A percentile compares a stretch with the other conserved stretches of the same genome.
Conservation (phyloP, 2,329 filamentous ascomycete genomes). For the Colletotrichum lindemuthianum region DNA sequence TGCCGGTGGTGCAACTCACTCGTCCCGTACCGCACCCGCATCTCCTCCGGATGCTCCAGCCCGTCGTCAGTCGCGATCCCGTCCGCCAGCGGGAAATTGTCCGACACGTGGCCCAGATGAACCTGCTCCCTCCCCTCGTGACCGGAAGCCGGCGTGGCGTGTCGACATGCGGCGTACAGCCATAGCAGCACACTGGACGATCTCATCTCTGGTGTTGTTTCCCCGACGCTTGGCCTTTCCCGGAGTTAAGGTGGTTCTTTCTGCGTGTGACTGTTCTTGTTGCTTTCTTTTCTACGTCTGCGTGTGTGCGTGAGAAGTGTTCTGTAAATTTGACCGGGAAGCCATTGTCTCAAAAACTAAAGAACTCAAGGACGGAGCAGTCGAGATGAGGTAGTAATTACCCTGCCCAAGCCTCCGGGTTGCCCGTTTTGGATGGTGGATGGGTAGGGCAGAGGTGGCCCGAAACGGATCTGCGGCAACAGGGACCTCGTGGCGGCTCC, state of each 20-base stretch:
- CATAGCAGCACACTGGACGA: conserved; percentile 21
- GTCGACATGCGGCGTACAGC: conserved; percentile 16
- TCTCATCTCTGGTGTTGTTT: conserved; percentile 13
- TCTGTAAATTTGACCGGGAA: background rate
- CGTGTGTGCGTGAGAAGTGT: background rate
- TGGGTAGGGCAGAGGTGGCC: background rate
- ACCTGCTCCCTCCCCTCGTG: conserved; percentile 11
- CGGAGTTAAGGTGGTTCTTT: conserved; percentile 20
- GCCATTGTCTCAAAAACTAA: background rate
- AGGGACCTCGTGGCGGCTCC: conserved; percentile 26
- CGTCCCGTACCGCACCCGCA: conserved; percentile 28
- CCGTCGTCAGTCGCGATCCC: conserved; percentile 20
- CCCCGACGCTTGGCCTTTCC: background rate
- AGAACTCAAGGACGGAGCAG: background rate
- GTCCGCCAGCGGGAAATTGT: conserved; percentile 1
- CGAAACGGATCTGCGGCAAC: conserved; percentile 34
- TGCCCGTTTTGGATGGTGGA: too few species aligned
- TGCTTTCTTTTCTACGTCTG: background rate
- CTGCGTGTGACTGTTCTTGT: background rate
- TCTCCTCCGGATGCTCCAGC: conserved; percentile 15
- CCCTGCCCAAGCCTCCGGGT: too few species aligned
- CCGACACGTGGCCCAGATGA: background rate
- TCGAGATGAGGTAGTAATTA: background rate
- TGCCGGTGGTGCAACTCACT: conserved; percentile 1
- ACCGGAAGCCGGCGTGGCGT: conserved; percentile 2